Conservation (phyloP, 2,329 filamentous ascomycete genomes). For the Talaromyces pinophilus region DNA sequence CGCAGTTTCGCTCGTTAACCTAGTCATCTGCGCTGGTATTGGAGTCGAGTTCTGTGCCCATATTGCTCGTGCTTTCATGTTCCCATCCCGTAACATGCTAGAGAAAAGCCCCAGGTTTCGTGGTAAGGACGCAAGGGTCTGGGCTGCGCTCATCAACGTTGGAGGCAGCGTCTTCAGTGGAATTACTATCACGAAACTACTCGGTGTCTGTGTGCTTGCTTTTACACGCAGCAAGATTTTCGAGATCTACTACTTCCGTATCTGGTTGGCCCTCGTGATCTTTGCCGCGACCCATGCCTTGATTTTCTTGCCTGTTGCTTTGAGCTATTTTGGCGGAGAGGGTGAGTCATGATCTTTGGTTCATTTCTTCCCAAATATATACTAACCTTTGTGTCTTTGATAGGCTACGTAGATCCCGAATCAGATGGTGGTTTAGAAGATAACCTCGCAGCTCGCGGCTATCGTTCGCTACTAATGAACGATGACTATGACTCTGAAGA, state of each 20-base stretch:
- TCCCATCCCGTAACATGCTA: constrained; percentile 79
- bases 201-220: constrained; percentile 87
- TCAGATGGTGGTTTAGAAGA: constrained; percentile 86
- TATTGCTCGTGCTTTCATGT: constrained; percentile 93
- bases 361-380: background rate
- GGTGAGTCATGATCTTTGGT: constrained; percentile 48
- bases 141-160: constrained; percentile 92
- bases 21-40: constrained; percentile 96
- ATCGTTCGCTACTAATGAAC: constrained; percentile 74
- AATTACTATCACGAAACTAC: constrained; percentile 91
- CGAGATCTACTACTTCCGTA: constrained; percentile 97
- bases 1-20: constrained; percentile 90
- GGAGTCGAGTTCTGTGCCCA: constrained; percentile 97
- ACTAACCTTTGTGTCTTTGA: background rate
- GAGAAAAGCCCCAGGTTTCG: constrained; percentile 78
- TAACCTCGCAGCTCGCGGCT: constrained; percentile 77
- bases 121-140: constrained; percentile 80
- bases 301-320: constrained; percentile 84
- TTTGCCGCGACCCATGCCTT: constrained; percentile 88
- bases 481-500: constrained; percentile 72
- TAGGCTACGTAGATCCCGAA: constrained; percentile 82
- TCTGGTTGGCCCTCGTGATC: constrained; percentile 88
- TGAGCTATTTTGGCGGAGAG: constrained; percentile 81
- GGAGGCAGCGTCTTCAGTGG: constrained; percentile 93
- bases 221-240: constrained; percentile 98